phyloP scores from a whole-genome alignment of 805 yeast genomes.

The Suhomyces pyralidae region DNA sequence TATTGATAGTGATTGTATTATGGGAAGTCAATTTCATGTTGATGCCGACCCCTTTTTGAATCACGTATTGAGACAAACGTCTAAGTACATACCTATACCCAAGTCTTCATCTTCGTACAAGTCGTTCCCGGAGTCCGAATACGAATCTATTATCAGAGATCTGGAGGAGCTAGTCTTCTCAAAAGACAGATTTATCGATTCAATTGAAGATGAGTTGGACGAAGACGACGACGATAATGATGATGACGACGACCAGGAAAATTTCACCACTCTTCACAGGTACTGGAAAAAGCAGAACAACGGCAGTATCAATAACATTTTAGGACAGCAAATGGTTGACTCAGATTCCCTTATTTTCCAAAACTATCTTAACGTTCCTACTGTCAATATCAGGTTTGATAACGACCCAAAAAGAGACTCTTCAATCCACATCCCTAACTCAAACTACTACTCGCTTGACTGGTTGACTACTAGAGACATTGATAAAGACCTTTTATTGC shows the following conservation, averaged over 20 bases:
- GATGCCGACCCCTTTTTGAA: conserved; percentile 37
- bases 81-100: conserved; percentile 33
- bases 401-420: conserved; percentile 28
- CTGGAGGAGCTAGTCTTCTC: background rate
- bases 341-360: conserved; percentile 33
- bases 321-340: conserved; percentile 23
- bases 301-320: conserved; percentile 26
- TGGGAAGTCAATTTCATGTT: conserved; percentile 34
- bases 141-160: background rate
- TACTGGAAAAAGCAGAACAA: conserved; percentile 38
- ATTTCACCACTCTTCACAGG: conserved; percentile 26
- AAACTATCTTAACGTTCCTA: conserved; percentile 27
- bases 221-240: conserved; percentile 12
- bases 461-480: conserved; percentile 29
- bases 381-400: conserved; percentile 31
- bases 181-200: background rate
- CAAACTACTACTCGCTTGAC: conserved; percentile 31
- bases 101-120: conserved; percentile 17
- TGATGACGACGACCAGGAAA: conserved; percentile 15
- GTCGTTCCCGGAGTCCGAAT: conserved; percentile 14
- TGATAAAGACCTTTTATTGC: conserved; percentile 27
- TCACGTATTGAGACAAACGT: conserved; percentile 25
- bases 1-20: conserved; percentile 37
- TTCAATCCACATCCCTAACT: conserved; percentile 30
- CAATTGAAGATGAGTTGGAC: conserved; percentile 1